phyloP scores from a whole-genome alignment of 371 early-diverging fungal species.

The Rhizopus sp. region DNA sequence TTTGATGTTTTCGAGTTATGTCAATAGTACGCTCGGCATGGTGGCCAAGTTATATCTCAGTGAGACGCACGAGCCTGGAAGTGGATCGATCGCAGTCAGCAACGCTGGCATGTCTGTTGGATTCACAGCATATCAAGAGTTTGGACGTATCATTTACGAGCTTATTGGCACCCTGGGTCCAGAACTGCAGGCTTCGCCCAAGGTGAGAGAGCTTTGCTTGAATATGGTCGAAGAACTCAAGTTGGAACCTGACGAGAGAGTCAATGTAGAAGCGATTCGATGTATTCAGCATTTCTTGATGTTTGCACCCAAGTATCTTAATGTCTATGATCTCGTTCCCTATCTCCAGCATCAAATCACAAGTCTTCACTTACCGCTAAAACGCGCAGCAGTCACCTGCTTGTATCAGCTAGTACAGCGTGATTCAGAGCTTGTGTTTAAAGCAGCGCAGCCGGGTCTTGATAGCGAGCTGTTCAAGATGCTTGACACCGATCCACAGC shows the following conservation, averaged over 20 bases:
- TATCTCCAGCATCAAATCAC: constrained; percentile 76
- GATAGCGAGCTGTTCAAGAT: constrained; percentile 85
- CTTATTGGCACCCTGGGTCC: constrained; percentile 92
- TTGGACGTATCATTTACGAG: constrained; percentile 89
- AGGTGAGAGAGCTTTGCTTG: constrained; percentile 76
- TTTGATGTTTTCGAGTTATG: constrained; percentile 87
- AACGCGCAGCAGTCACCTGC: constrained; percentile 83
- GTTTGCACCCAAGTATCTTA: constrained; percentile 81
- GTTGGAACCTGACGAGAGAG: constrained; percentile 76
- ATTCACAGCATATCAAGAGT: constrained; percentile 67
- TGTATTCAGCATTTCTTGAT: constrained; percentile 89
- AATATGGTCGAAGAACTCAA: constrained; percentile 78
- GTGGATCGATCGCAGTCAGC: constrained; percentile 62
- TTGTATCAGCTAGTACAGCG: constrained; percentile 85
- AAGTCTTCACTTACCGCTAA: constrained; percentile 68
- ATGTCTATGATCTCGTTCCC: constrained; percentile 69
- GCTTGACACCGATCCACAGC: constrained; percentile 75
- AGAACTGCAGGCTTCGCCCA: constrained; percentile 76
- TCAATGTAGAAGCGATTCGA: constrained; percentile 84
- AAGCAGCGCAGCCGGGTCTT: constrained; percentile 64
- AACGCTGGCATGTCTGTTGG: constrained; percentile 65
- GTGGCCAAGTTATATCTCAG: constrained; percentile 84
- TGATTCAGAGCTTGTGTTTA: constrained; percentile 75
- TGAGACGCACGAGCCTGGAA: constrained; percentile 83
- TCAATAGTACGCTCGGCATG: constrained; percentile 83